Base-by-base conservation (phyloP, 1,139 yeast genomes). In the Diutina catenulata region DNA sequence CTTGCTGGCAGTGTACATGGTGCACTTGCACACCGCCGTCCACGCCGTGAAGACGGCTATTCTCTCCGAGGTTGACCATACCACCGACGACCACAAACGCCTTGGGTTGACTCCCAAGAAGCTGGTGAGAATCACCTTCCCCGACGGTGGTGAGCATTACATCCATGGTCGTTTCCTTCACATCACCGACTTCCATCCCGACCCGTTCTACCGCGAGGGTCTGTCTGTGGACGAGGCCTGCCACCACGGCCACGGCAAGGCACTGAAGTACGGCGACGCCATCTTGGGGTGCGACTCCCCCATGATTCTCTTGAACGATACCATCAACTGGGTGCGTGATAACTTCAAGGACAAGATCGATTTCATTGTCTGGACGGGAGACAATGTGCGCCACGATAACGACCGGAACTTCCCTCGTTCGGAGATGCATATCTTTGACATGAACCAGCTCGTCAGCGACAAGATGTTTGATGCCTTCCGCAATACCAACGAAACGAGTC, bases 311-410 rank as follows among this genome's bases (percentile, higher is more conserved):
- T 74, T 80, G 58, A 61, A 76, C 18, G 68, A 66, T 11, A 83
- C 94, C 0, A 60, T 84, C 40, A 53, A 65, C 33, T 84, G 93
- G 93, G 60, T 83, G 2, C 56, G 63, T 22, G 62, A 65, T 7
- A 76, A 82, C 46, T 54, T 82, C 40, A 71, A 68, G 43, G 93
- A 81, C 51, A 76, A 82, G 45, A 76, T 84, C 37, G 95, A 84
- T 55, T 84, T 84, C 53, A 78, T 84, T 23, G 70, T 84, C 14
- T 84, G 95, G 95, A 83, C 94, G 0, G 95, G 95, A 25, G 95
- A 84, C 57, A 84, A 83, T 49, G 75, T 82, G 33, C 68, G 95
- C 40, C 95, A 84, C 53, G 95, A 84, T 54, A 80, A 80, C 49
- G 95, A 84, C 56, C 64, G 93, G 51, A 53, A 57, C 28, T 59